phyloP scores from a whole-genome alignment of 495 filamentous ascomycete species.

The Trichocladium uniseriatum region DNA sequence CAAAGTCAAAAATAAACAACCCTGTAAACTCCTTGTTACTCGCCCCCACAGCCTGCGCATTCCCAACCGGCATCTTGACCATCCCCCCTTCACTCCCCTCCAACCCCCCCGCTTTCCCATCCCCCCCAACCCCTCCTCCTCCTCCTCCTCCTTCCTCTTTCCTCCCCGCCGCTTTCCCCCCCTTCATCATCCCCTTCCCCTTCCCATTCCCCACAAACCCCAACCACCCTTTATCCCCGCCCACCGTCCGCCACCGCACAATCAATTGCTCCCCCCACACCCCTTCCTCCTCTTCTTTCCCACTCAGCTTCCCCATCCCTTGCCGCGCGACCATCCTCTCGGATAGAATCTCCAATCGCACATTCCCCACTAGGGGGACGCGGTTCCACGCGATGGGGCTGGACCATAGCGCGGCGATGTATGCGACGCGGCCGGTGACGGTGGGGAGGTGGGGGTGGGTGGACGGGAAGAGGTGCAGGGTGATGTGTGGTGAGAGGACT shows the following conservation, averaged over 20 bases:
- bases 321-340: slow-evolving; percentile 66
- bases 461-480: slow-evolving; percentile 91
- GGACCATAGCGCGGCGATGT: slow-evolving; percentile 90
- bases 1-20: slow-evolving; percentile 92
- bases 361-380: slow-evolving; percentile 80
- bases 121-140: background rate
- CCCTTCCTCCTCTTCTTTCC: background rate
- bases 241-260: slow-evolving; percentile 66
- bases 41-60: slow-evolving; percentile 10
- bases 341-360: slow-evolving; percentile 73
- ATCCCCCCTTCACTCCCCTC: background rate
- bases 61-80: slow-evolving; percentile 13
- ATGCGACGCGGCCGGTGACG: slow-evolving; percentile 80
- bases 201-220: background rate
- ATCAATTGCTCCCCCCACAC: slow-evolving; percentile 57
- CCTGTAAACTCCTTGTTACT: slow-evolving; percentile 57
- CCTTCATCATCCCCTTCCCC: background rate
- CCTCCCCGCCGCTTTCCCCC: background rate
- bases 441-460: slow-evolving; percentile 92
- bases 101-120: background rate
- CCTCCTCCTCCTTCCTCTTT: background rate
- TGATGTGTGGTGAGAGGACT: slow-evolving; percentile 81
- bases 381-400: slow-evolving; percentile 91
- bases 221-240: slow-evolving; percentile 22
- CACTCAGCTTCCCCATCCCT: background rate